Evolutionary conservation across 352 stramenopile genomes (phyloP), one percentile per base, ranked within the genome.

Genomic region (Pythium aphanidermatum): DNA sequence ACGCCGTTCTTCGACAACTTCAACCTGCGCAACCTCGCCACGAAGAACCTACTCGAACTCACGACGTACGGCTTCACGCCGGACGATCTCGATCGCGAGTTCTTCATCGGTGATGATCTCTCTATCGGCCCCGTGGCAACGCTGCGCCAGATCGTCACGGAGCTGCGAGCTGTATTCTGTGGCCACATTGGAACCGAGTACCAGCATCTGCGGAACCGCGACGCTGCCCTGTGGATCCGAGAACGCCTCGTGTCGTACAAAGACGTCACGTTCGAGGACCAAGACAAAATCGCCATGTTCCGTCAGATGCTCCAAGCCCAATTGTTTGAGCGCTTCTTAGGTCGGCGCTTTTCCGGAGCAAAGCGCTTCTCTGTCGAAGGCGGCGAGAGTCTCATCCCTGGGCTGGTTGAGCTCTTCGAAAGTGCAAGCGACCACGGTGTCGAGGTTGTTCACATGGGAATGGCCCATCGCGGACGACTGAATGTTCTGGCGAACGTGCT

Each of bases 351-450:
- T 48, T 88, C 73, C 0, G 75, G 77, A 24, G 96, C 96, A 45
- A 99, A 99, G 65, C 84, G 96, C 17, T 99, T 99, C 66, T 97
- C 95, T 13, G 85, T 99, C 37, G 97, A 99, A 80, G 97, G 97
- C 10, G 86, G 86, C 25, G 96, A 99, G 77, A 92, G 85, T 11
- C 79, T 98, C 29, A 95, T 99, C 27, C 90, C 95, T 13, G 96
- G 88, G 7, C 70, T 99, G 33, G 96, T 96, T 58, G 79, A 92
- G 52, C 86, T 98, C 21, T 93, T 99, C 44, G 90, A 99, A 59
- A 76, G 68, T 31, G 95, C 94, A 4, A 96, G 81, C 46, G 90
- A 98, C 38, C 65, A 98, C 19, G 97, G 97, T 19, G 90, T 98
- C 14, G 91, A 98, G 64, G 89, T 90, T 27, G 96, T 99, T 42